These are phyloP conservation scores for Colletotrichum chlorophyti DNA, from an alignment of 2,329 filamentous ascomycete species.

Conservation along the genomic window DNA sequence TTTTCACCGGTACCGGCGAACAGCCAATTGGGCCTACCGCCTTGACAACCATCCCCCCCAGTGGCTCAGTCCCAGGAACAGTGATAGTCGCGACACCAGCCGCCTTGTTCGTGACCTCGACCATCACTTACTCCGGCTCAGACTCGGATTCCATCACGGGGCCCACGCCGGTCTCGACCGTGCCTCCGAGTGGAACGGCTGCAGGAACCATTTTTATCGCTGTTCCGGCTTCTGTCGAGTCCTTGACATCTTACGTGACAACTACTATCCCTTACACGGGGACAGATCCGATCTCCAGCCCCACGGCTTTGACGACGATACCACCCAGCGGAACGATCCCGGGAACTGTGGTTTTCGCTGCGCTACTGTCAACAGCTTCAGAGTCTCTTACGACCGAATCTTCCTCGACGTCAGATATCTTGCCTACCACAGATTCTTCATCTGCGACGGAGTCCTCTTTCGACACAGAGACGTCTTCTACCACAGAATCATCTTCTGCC, in stretches of 20 bases:
- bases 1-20: background rate
- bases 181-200: background rate
- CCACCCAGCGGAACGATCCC: slow-evolving; percentile 10
- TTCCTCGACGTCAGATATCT: too few relatives aligned
- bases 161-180: background rate
- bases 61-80: slow-evolving; percentile 10
- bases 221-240: background rate
- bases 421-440: too few relatives aligned
- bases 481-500: too few relatives aligned
- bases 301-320: slow-evolving; percentile 7
- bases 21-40: slow-evolving; percentile 4
- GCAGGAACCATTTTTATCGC: background rate
- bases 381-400: too few relatives aligned
- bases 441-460: too few relatives aligned
- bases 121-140: background rate
- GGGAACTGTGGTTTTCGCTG: background rate
- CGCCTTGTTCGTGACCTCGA: slow-evolving; percentile 7
- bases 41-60: slow-evolving; percentile 15
- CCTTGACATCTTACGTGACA: background rate
- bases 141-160: background rate
- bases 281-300: background rate
- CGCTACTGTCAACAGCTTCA: too few relatives aligned
- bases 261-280: background rate
- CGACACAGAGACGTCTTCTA: too few relatives aligned
- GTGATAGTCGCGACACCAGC: slow-evolving; percentile 11